A percentile compares a stretch with the other conserved stretches of the same genome.
phyloP scores from a whole-genome alignment of 495 filamentous ascomycete species.

The Penicillium macrosclerotiorum region DNA sequence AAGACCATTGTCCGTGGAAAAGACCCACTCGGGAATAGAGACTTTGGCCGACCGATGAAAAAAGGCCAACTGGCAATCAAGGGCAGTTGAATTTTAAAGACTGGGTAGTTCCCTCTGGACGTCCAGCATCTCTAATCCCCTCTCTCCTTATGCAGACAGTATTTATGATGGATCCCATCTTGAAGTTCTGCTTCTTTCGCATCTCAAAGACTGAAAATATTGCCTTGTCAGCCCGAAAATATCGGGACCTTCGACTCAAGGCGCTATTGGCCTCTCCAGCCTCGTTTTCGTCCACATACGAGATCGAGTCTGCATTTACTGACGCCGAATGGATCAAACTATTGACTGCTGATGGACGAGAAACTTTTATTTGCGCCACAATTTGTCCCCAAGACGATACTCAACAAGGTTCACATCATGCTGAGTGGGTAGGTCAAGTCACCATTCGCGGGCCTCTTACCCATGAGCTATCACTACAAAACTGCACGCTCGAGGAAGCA shows the following conservation, averaged over 20 bases:
- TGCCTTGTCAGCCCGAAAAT: slow-evolving; percentile 28
- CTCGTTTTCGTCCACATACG: slow-evolving; percentile 36
- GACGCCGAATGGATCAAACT: slow-evolving; percentile 26
- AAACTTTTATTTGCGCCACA: slow-evolving; percentile 35
- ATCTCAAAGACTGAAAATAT: too few species aligned
- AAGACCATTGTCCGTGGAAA: too few species aligned
- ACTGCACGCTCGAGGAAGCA: slow-evolving; percentile 10
- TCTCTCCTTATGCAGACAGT: too few species aligned
- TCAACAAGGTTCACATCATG: slow-evolving; percentile 1
- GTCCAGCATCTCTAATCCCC: too few species aligned
- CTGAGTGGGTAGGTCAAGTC: slow-evolving; percentile 34
- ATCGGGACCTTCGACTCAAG: slow-evolving; percentile 24
- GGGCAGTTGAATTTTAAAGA: too few species aligned
- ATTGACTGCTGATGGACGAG: slow-evolving; percentile 12
- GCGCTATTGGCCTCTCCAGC: slow-evolving; percentile 18
- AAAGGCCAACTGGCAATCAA: too few species aligned
- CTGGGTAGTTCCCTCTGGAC: too few species aligned
- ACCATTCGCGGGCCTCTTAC: slow-evolving; percentile 29
- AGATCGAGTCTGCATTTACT: slow-evolving; percentile 26
- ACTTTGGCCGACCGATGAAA: too few species aligned
- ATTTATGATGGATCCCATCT: too few species aligned
- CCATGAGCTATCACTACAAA: slow-evolving; percentile 20
- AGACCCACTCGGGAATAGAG: too few species aligned
- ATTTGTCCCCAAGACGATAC: slow-evolving; percentile 5
- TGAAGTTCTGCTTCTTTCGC: too few species aligned